Base-by-base conservation (phyloP, 352 stramenopile species). In the Plasmopara halstedii region DNA sequence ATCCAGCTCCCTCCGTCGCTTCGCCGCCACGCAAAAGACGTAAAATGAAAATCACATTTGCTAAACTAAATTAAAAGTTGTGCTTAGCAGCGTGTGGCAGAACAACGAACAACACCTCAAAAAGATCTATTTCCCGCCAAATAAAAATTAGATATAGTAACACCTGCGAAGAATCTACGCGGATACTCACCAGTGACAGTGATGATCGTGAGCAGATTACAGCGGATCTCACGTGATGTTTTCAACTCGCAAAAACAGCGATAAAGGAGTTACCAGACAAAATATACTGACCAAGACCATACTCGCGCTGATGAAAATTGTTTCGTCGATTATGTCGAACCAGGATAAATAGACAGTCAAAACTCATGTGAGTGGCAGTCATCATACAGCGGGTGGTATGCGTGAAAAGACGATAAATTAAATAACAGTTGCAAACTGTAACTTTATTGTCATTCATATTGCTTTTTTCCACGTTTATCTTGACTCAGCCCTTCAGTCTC, bases 21-120 rank as follows among this genome's bases (percentile, higher is more conserved):
- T 73, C 77, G 32, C 89, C 80, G 38, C 80, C 80, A 38, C 80
- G 80, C 66, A 92, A 92, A 61, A 74, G 80, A 74, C 80, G 80
- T 83, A 92, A 92, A 84, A 92, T 92, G 80, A 92, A 92, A 85
- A 92, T 92, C 68, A 86, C 76, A 67, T 92, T 92, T 84, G 69
- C 58, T 55, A 88, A 91, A 85, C 67, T 89, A 56, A 84, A 80
- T 70, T 92, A 90, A 53, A 67, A 47, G 46, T 59, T 71, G 57
- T 56, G 58, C 40, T 49, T 44, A 40, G 56, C 59, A 36, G n/a
- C 42, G 39, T 54, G 60, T 73, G 62, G 56, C 43, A 54, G 70
- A 68, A 78, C 54, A 50, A 52, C 27, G 48, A 65, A 59, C 39
- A 61, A 5, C 53, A 56, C 55, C 47, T 15, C 38, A 64, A 63